Base-by-base conservation (phyloP, 208 protist genomes). In the Endotrypanum monterogeii region DNA sequence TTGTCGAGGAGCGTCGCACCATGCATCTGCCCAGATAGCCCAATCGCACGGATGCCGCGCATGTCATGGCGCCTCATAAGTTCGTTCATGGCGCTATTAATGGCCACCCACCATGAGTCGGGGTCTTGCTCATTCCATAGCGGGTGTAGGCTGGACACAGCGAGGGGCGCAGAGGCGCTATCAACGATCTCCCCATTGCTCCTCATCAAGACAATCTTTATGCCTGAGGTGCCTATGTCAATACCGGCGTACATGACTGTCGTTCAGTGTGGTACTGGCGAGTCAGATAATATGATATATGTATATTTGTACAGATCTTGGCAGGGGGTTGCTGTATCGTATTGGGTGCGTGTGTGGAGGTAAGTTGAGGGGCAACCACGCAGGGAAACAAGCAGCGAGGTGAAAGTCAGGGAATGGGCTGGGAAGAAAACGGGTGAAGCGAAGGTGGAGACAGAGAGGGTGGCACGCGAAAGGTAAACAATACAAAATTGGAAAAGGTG, bases 121-220 rank as follows among this genome's bases (percentile, higher is more conserved):
- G 83, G 88, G 73, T 92, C 82, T 74, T 95, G 87, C 71, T 93
- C 90, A 57, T 87, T 89, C 84, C 87, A 93, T 44, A 95, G 78
- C 32, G 87, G 91, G 20, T 90, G 85, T 30, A 83, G 85, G 68
- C 88, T 84, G 56, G 80, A 82, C 35, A 91, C 83, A 9, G 76
- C 82, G n/a, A 93, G 78, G 0, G 80, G 60, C 5, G 74, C 63
- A 7, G 81, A 83, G 23, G 87, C 91, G 35, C 81, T 92, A 75
- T 88, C 88, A 23, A 93, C 66, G 60, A 92, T 85, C 37, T 16
- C 61, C 56, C 90, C 88, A n/a, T 89, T 67, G 23, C 23, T 56
- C 28, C 57, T 78, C 82, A 92, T 92, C 41, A 92, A 73, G 50
- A 79, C 90, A 32, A 95, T 80, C 82, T 92, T 93, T 60, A 95